Evolutionary conservation across 2,329 filamentous ascomycete species (phyloP), one percentile per base, ranked within the genome.

Genomic region (Thelonectria rubi): DNA sequence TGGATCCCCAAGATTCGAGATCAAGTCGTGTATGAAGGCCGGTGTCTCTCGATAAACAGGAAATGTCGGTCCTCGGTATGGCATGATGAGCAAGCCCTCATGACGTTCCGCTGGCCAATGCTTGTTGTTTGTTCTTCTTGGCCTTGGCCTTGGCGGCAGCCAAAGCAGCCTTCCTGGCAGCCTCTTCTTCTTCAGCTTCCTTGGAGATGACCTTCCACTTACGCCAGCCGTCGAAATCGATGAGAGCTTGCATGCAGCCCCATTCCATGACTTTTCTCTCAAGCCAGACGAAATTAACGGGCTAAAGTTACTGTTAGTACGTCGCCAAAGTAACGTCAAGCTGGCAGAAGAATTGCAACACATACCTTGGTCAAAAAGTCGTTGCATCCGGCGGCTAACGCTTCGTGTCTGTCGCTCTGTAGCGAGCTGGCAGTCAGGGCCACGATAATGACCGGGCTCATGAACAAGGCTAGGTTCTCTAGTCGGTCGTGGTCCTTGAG

Each of bases 201-300:
- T 82, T 80, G 9, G 81, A 82, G 73, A 92, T 94, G 72, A 95
- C 92, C 76, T 97, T 97, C 95, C 95, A 99, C 77, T 93, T 93
- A 57, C 94, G 88, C 95, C 95, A 99, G 64, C 95, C 95, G 75
- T 98, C 94, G 75, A 95, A 98, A 80, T 99, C 95, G 73, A 99
- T 98, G 21, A 99, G 85, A 10, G 95, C 95, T 81, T 98, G 95
- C 95, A 99, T 99, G 81, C 95, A 98, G 58, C 95, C 95, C 95
- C 95, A 99, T 82, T 99, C 95, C 80, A 96, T 97, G 69, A 98
- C 94, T 77, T 99, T 99, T 60, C 94, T 88, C 76, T 97, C 93
- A 24, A 99, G 86, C 94, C 94, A 99, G 62, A 96, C 91, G 74
- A 97, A 97, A 76, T 97, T 97, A 69, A 99, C 94, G 18, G 95